Base-by-base conservation (phyloP, 768 basidiomycete genomes). In the Leccinum fibrillosum region DNA sequence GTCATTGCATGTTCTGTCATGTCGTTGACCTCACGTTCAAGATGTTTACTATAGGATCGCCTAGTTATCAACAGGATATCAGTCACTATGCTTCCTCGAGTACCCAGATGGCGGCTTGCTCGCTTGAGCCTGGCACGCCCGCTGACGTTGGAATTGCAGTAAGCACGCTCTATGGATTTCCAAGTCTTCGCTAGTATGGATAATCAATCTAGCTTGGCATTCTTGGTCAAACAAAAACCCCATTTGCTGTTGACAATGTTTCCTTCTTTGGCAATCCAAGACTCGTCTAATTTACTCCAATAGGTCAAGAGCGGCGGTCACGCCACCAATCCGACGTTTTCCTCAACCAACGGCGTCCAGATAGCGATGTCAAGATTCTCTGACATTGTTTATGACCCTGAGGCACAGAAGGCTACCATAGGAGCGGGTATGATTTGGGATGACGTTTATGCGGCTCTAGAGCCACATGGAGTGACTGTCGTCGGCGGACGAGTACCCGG, bases 61-160 rank as follows among this genome's bases (percentile, higher is more conserved):
- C 61, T 3, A 45, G 68, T 19, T 86, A 83, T 55, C 35, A 37
- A 0, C 65, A 71, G 28, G 83, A 80, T 57, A 76, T 82, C 21
- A 51, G 61, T 2, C 49, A 50, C n/a, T 50, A 2, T 11, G 49
- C 49, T 5, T 50, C 49, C 11, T 50, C 49, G 7, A 50, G 49
- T 9, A 19, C 0, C 17, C 49, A 32, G 23, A 50, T 19, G 2
- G 28, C 49, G 13, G 19, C 26, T 11, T 50, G 49, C 19, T 50
- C 49, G 30, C 30, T 50, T 13, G 28, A 50, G 19, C 49, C 49
- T 1, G 49, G 49, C n/a, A 30, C 49, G 10, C 17, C 23, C 17
- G 49, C 28, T n/a, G 49, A 50, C 17, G 49, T 50, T 10, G 30
- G 28, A 15, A n/a, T 50, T 32, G 49, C 49, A 50, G 49, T 50